phyloP scores from a whole-genome alignment of 208 protist species.

The Wallacemonas sp. region DNA sequence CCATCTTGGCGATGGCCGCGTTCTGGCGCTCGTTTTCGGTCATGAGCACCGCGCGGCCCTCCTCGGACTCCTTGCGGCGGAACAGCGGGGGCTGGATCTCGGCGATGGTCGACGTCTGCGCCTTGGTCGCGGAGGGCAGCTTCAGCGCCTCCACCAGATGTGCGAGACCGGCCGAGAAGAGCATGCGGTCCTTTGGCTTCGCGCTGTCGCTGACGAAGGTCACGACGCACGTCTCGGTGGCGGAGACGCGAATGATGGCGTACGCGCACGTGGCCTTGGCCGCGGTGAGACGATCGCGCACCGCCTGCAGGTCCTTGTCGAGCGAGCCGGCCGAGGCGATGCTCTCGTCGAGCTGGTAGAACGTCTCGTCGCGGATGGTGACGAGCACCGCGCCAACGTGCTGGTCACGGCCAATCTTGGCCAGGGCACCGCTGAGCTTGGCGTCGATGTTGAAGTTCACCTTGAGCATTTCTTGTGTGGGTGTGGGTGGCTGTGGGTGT shows the following conservation, averaged over 20 bases:
- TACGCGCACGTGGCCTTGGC: slow-evolving; percentile 40
- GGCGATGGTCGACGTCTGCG: slow-evolving; percentile 31
- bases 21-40: slow-evolving; percentile 64
- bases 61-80: slow-evolving; percentile 27
- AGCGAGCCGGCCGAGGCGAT: slow-evolving; percentile 32
- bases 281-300: slow-evolving; percentile 26
- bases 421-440: slow-evolving; percentile 37
- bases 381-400: slow-evolving; percentile 41
- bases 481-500: neutral
- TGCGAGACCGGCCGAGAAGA: slow-evolving; percentile 53
- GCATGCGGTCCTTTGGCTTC: slow-evolving; percentile 60
- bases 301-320: slow-evolving; percentile 36
- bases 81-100: slow-evolving; percentile 56
- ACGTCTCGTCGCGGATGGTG: slow-evolving; percentile 50
- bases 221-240: slow-evolving; percentile 39
- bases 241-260: slow-evolving; percentile 41
- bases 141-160: slow-evolving; percentile 36
- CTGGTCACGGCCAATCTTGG: slow-evolving; percentile 32
- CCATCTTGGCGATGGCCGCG: slow-evolving; percentile 59
- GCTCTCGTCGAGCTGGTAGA: slow-evolving; percentile 38
- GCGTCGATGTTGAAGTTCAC: slow-evolving; percentile 63
- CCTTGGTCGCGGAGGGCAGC: slow-evolving; percentile 14
- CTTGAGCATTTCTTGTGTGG: slow-evolving; percentile 35
- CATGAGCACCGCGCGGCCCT: slow-evolving; percentile 56
- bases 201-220: slow-evolving; percentile 53